These are phyloP conservation scores for Sporisorium iseilematis-ciliati DNA, from an alignment of 1,284 basidiomycete species.

Conservation along the genomic window DNA sequence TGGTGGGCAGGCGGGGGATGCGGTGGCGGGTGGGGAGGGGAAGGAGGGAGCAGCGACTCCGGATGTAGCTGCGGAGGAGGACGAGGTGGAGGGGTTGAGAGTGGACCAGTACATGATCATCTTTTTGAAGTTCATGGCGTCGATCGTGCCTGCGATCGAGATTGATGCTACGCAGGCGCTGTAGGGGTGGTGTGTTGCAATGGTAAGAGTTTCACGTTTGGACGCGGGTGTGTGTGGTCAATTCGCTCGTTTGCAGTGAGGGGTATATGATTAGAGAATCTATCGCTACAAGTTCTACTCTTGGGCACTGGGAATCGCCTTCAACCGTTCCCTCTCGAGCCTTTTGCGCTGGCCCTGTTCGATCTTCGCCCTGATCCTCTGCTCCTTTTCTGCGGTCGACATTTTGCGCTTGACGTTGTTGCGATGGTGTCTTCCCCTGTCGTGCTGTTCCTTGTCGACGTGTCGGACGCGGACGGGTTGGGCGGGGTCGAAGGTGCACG, in stretches of 20 bases:
- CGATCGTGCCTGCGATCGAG: constrained; percentile 68
- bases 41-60: constrained; percentile 5
- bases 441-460: constrained; percentile 76
- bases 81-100: constrained; percentile 56
- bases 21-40: constrained; percentile 6
- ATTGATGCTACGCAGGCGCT: constrained; percentile 66
- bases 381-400: constrained; percentile 14
- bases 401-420: constrained; percentile 28
- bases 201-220: neutral
- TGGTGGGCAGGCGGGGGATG: constrained; percentile 70
- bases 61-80: constrained; percentile 9
- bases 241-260: constrained; percentile 24
- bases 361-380: constrained; percentile 15
- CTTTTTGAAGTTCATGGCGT: constrained; percentile 69
- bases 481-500: constrained; percentile 77
- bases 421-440: constrained; percentile 23
- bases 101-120: constrained; percentile 69
- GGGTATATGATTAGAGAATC: constrained; percentile 15
- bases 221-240: neutral
- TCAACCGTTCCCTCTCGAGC: constrained; percentile 4
- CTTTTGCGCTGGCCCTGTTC: neutral
- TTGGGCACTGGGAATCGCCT: neutral
- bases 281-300: neutral
- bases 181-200: constrained; percentile 8
- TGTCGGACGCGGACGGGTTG: constrained; percentile 82